phyloP scores from a whole-genome alignment of 2,329 filamentous ascomycete species.

The Fusarium nanum region DNA sequence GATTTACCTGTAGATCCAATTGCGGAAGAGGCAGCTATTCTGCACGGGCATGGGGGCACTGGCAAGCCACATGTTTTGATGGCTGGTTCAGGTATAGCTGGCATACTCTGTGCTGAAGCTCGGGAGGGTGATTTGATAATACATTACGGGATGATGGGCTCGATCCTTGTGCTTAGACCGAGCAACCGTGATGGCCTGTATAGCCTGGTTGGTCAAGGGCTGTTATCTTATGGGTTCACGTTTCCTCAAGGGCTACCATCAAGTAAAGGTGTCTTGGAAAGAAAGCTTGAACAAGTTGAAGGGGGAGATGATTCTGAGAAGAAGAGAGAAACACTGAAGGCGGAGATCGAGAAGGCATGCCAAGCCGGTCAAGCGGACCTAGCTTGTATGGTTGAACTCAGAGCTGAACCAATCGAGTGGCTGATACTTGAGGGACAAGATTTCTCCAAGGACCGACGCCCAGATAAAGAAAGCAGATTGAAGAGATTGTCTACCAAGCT shows the following conservation, averaged over 20 bases:
- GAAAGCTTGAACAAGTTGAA: too few species aligned
- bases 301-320: rapidly evolving
- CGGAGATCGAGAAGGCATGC: rapidly evolving
- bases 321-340: too few species aligned
- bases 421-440: not conserved
- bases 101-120: not conserved
- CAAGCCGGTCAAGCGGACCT: not conserved
- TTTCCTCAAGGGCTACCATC: too few species aligned
- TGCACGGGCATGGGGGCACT: rapidly evolving
- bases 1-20: too few species aligned
- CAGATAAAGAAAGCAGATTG: not conserved
- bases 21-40: too few species aligned
- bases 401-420: not conserved
- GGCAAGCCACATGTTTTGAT: too few species aligned
- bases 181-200: not conserved
- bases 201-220: not conserved
- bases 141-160: too few species aligned
- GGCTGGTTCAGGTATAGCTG: not conserved
- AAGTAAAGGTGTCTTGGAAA: too few species aligned
- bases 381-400: not conserved
- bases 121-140: too few species aligned
- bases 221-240: not conserved
- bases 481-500: not conserved
- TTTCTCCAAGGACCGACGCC: not conserved
- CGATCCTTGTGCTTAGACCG: not conserved